Evolutionary conservation across 2,329 filamentous ascomycete genomes (phyloP).

Genomic region (Knufia petricola): DNA sequence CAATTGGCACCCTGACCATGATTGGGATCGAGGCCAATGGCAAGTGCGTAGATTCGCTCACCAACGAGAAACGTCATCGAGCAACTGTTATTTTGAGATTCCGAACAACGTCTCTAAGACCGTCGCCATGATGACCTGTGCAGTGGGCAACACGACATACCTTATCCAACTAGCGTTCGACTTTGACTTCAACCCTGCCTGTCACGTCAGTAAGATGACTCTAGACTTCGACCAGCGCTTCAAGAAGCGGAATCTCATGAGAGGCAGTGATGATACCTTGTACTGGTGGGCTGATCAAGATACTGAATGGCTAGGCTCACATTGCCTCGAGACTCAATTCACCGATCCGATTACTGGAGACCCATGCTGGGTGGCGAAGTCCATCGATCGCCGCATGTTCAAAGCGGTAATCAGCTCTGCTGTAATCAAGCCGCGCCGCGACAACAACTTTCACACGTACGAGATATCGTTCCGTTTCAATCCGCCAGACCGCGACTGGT

Average conservation of each 20-base stretch:
- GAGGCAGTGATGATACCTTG: not conserved
- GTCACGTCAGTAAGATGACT: slow-evolving; percentile 7
- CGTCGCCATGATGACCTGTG: slow-evolving; percentile 6
- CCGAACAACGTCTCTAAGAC: not conserved
- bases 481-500: not conserved
- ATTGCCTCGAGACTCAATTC: not conserved
- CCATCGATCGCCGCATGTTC: slow-evolving; percentile 2
- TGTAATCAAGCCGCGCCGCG: not conserved
- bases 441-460: not conserved
- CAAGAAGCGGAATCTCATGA: not conserved
- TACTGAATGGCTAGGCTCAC: not conserved
- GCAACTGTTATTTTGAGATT: not conserved
- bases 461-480: not conserved
- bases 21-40: slow-evolving; percentile 3
- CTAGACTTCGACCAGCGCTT: slow-evolving; percentile 8
- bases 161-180: slow-evolving; percentile 5
- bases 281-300: not conserved
- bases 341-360: not conserved
- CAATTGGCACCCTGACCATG: slow-evolving; percentile 1
- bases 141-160: not conserved
- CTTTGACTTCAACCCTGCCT: slow-evolving; percentile 8
- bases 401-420: not conserved
- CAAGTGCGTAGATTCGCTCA: not conserved
- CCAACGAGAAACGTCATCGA: not conserved
- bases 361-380: slow-evolving; percentile 2